Base-by-base conservation (phyloP, 139 green algal genomes). In the Auxenochlorella pyrenoidosa region DNA sequence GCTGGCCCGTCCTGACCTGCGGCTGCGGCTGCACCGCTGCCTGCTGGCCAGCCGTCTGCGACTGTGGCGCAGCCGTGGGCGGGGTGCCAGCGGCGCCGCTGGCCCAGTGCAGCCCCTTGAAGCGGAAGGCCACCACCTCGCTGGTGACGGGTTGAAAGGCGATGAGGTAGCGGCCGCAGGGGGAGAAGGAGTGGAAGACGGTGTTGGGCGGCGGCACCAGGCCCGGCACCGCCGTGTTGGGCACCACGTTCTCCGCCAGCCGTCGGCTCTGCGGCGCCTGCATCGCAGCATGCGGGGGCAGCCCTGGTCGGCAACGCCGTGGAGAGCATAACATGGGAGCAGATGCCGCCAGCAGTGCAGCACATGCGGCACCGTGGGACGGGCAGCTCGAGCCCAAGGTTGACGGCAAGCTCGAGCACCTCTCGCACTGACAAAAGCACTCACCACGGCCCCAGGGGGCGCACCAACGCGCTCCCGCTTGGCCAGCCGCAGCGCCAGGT, bases 171-270 rank as follows among this genome's bases (percentile, higher is more conserved):
- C 43, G 38, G 60, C 88, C 88, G 71, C 88, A 88, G 30, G 88
- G 88, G 8, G 82, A 88, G 87, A 90, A 90, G 51, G 72, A 78
- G 24, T 6, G 65, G 3, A 90, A 28, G 43, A 71, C 88, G 6
- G 68, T 60, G 34, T 83, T 77, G 21, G 47, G 77, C 2, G 75
- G 68, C 63, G 88, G 84, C 47, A 73, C 79, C 30, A 89, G 22
- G 10, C 75, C 60, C 0, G 59, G 43, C n/a, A 91, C 65, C 2
- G 38, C 28, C 8, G 75, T 82, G 77, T 87, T 82, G 18, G 88
- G 88, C 38, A 86, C 88, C 6, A 91, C 40, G n/a, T 63, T 91
- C 51, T 91, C 82, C n/a, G 76, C 88, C 26, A 91, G 59, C 5
- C 86, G 71, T 13, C 88, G 72, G 86, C 71, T 78, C 18, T 88